phyloP scores from a whole-genome alignment of 805 yeast genomes.

The Sugiyamaella valdiviana region DNA sequence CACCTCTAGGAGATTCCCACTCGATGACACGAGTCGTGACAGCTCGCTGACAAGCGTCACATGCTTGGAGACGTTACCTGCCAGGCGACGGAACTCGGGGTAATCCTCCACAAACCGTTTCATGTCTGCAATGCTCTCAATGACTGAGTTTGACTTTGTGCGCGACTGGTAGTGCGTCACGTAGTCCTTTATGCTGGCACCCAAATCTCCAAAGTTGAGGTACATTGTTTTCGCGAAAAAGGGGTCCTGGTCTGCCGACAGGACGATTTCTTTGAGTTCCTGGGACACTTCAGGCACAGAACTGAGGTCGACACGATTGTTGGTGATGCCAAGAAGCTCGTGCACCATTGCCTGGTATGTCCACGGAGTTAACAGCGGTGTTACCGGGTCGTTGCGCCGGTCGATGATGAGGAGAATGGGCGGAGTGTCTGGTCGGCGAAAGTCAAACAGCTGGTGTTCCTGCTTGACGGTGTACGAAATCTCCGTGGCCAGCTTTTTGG shows the following conservation, averaged over 20 bases:
- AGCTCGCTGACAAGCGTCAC: slow-evolving; percentile 85
- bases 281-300: slow-evolving; percentile 48
- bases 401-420: slow-evolving; percentile 75
- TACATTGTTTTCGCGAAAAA: slow-evolving; percentile 79
- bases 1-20: slow-evolving; percentile 66
- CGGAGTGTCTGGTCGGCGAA: slow-evolving; percentile 54
- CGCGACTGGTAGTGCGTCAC: slow-evolving; percentile 76
- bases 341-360: slow-evolving; percentile 97
- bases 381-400: slow-evolving; percentile 83
- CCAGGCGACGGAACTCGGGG: slow-evolving; percentile 86
- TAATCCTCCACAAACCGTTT: slow-evolving; percentile 84
- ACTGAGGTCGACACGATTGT: slow-evolving; percentile 70
- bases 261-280: slow-evolving; percentile 59
- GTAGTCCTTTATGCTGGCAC: slow-evolving; percentile 75
- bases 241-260: slow-evolving; percentile 62
- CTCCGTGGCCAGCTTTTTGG: slow-evolving; percentile 64
- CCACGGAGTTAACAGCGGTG: slow-evolving; percentile 94
- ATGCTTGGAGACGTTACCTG: slow-evolving; percentile 86
- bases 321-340: slow-evolving; percentile 75
- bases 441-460: slow-evolving; percentile 56
- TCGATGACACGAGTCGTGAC: slow-evolving; percentile 57
- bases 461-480: slow-evolving; percentile 35
- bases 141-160: slow-evolving; percentile 65
- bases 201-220: slow-evolving; percentile 89
- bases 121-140: slow-evolving; percentile 81